phyloP scores from a whole-genome alignment of 2,329 filamentous ascomycete genomes.

The Neofusicoccum laricinum region DNA sequence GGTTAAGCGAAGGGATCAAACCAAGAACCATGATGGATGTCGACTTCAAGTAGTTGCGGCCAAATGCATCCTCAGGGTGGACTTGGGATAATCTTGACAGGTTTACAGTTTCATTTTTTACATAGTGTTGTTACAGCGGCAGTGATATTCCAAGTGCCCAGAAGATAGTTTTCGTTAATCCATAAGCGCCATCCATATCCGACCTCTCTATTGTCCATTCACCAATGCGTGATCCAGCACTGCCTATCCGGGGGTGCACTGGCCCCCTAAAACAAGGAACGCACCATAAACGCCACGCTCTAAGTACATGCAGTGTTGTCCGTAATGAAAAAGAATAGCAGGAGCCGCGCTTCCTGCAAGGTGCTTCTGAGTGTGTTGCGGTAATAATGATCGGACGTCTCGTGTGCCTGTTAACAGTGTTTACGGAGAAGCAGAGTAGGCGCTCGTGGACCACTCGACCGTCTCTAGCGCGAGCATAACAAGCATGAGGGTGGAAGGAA shows the following conservation, averaged over 20 bases:
- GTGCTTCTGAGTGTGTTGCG: not conserved
- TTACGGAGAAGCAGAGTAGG: not conserved
- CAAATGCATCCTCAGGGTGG: not conserved
- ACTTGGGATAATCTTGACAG: not conserved
- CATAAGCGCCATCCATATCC: not conserved
- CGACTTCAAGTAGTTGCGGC: not conserved
- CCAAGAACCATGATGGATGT: too few species aligned
- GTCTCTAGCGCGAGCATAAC: conserved; percentile 92
- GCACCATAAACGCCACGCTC: conserved; percentile 1
- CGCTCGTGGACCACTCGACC: conserved; percentile 65
- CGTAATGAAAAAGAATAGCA: not conserved
- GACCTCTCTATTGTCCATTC: not conserved
- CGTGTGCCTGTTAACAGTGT: too few species aligned
- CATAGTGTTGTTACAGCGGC: not conserved
- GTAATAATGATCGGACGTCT: too few species aligned
- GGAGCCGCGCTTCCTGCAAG: not conserved
- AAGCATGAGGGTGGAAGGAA: conserved; percentile 85
- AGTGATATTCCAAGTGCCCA: not conserved
- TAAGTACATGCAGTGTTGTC: not conserved
- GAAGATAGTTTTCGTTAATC: not conserved
- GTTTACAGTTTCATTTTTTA: not conserved
- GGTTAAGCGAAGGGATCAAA: too few species aligned
- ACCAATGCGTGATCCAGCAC: conserved; percentile 9
- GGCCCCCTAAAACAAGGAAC: not conserved
- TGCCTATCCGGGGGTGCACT: not conserved